Evolutionary conservation across 1,284 basidiomycete genomes (phyloP).

Genomic region (Sporisorium exsertum): DNA sequence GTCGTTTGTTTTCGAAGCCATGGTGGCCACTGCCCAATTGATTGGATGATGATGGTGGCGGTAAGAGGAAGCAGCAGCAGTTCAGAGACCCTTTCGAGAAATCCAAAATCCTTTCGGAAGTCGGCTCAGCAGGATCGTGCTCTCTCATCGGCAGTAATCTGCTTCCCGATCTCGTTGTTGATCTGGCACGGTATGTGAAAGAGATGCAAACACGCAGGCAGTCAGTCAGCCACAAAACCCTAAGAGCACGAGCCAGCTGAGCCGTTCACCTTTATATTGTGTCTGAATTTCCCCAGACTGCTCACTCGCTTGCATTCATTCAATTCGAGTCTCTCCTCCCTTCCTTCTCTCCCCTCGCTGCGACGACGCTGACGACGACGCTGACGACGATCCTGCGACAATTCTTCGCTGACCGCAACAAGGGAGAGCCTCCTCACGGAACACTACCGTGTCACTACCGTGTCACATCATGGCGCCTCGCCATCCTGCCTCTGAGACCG

Average conservation of each 20-base stretch:
- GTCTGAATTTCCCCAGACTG: not conserved
- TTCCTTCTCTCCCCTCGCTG: not conserved
- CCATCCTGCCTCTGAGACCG: slow-evolving; percentile 46
- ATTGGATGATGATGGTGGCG: too few species aligned
- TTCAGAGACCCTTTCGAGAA: not conserved
- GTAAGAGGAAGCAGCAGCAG: too few species aligned
- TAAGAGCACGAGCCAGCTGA: slow-evolving; percentile 21
- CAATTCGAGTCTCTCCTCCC: not conserved
- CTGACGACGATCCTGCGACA: too few species aligned
- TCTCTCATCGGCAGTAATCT: not conserved
- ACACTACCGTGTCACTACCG: not conserved
- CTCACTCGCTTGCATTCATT: not conserved
- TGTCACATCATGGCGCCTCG: slow-evolving; percentile 25
- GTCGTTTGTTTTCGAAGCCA: slow-evolving; percentile 29
- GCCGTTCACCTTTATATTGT: too few species aligned
- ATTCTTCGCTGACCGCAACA: too few species aligned
- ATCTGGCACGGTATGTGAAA: slow-evolving; percentile 17
- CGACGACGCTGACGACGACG: not conserved
- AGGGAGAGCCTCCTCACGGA: not conserved
- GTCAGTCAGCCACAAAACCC: not conserved
- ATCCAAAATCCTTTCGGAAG: slow-evolving; percentile 14
- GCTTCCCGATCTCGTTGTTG: too few species aligned
- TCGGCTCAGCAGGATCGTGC: slow-evolving; percentile 7
- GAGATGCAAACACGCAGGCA: slow-evolving; percentile 4
- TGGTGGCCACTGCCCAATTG: not conserved